Evolutionary conservation across 768 basidiomycete species (phyloP).

Genomic region (Lentinula sp.): DNA sequence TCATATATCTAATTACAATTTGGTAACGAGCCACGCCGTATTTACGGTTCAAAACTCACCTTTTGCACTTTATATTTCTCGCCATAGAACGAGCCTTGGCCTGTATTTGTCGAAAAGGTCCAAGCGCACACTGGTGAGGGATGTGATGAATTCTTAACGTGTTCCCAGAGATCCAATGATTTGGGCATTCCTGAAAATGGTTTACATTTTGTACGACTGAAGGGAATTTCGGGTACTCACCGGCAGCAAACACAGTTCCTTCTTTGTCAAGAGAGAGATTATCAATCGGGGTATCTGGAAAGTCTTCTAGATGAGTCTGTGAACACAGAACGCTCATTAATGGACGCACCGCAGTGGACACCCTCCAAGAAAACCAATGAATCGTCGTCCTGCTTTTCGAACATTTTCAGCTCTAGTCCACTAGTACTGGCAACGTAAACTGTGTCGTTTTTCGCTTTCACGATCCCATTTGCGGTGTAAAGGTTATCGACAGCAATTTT

Average conservation of each 20-base stretch:
- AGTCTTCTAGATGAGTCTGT: neutral
- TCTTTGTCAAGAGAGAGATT: slow-evolving; percentile 56
- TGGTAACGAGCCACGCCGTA: neutral
- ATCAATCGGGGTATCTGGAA: slow-evolving; percentile 48
- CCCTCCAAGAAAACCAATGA: slow-evolving; percentile 48
- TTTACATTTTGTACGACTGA: neutral
- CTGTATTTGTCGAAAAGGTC: slow-evolving; percentile 48
- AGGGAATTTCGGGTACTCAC: slow-evolving; percentile 23
- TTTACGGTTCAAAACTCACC: slow-evolving; percentile 23
- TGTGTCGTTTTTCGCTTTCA: slow-evolving; percentile 41
- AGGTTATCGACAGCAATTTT: slow-evolving; percentile 48
- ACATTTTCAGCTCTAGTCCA: slow-evolving; percentile 40
- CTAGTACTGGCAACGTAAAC: slow-evolving; percentile 50
- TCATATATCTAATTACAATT: slow-evolving; percentile 49
- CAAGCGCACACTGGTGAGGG: slow-evolving; percentile 43
- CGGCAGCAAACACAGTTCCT: slow-evolving; percentile 59
- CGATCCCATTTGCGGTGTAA: slow-evolving; percentile 57
- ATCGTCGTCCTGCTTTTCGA: slow-evolving; percentile 56
- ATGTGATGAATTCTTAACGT: slow-evolving; percentile 28
- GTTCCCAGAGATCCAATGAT: slow-evolving; percentile 28
- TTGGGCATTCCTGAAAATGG: slow-evolving; percentile 24
- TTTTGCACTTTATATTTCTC: slow-evolving; percentile 56
- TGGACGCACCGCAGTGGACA: slow-evolving; percentile 41
- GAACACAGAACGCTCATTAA: neutral
- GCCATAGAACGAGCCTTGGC: slow-evolving; percentile 46